Evolutionary conservation across 202 grass and related monocot genomes (phyloP).

Genomic region (Bolboschoenoplectus hybrid): DNA sequence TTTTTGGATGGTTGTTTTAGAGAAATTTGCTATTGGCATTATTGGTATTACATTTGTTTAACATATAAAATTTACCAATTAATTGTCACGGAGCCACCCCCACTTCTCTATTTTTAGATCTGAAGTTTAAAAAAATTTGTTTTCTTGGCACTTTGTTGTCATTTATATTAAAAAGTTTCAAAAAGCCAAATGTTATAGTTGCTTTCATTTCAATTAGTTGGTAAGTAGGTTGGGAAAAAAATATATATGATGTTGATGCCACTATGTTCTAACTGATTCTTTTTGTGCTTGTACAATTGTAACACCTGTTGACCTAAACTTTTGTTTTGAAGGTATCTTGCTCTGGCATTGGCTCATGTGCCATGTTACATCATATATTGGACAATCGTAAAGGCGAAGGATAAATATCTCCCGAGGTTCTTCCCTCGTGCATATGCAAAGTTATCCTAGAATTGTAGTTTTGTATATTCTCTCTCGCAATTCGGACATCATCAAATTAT

Average conservation of each 20-base stretch:
- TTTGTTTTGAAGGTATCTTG: slow-evolving; percentile 63
- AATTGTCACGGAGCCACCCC: not conserved
- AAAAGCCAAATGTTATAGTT: not conserved
- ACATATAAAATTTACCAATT: not conserved
- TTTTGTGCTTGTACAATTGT: not conserved
- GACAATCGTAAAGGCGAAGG: slow-evolving; percentile 65
- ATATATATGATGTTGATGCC: not conserved
- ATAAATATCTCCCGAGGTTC: slow-evolving; percentile 52
- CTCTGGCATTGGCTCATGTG: slow-evolving; percentile 71
- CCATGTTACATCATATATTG: slow-evolving; percentile 75
- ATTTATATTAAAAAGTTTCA: not conserved
- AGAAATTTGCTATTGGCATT: not conserved
- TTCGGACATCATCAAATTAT: not conserved
- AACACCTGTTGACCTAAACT: not conserved
- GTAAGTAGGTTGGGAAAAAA: not conserved
- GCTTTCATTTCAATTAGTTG: not conserved
- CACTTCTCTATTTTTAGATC: not conserved
- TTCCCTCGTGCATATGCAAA: slow-evolving; percentile 58
- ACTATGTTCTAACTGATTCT: not conserved
- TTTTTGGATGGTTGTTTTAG: not conserved
- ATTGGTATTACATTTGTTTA: not conserved
- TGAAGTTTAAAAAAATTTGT: not conserved
- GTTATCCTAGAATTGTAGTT: slow-evolving; percentile 25
- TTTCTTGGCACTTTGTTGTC: slow-evolving; percentile 6
- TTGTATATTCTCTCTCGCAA: not conserved